Conservation (phyloP, 2,329 filamentous ascomycete genomes). For the Talaromyces verruculosus region DNA sequence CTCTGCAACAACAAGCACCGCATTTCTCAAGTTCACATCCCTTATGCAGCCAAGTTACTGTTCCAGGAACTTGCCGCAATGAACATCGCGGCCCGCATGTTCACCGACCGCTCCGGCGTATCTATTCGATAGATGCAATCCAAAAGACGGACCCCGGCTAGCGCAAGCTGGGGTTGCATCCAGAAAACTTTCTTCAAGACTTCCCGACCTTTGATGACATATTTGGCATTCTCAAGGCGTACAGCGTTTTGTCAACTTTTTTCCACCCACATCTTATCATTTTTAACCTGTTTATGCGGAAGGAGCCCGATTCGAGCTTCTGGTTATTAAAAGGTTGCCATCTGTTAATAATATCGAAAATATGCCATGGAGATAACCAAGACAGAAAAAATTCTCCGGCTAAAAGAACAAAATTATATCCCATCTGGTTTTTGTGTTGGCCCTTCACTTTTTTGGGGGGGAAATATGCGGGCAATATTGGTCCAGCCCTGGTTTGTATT, state of each 20-base stretch:
- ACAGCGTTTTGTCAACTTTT: slow-evolving; percentile 16
- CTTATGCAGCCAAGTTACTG: slow-evolving; percentile 93
- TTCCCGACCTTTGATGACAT: slow-evolving; percentile 17
- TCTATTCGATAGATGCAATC: slow-evolving; percentile 39
- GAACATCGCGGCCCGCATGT: slow-evolving; percentile 98
- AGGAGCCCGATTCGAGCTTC: background rate
- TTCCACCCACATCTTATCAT: slow-evolving; percentile 4
- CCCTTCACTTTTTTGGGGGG: background rate
- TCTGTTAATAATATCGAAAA: slow-evolving; percentile 18
- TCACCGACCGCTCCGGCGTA: slow-evolving; percentile 65
- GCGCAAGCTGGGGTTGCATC: slow-evolving; percentile 5
- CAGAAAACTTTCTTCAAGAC: slow-evolving; percentile 13
- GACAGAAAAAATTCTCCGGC: background rate
- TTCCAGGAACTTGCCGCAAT: slow-evolving; percentile 98
- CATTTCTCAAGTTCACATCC: slow-evolving; percentile 96
- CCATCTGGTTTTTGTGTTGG: background rate
- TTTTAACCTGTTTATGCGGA: slow-evolving; percentile 1
- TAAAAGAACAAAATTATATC: slow-evolving; percentile 11
- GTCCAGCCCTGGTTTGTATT: slow-evolving; percentile 4
- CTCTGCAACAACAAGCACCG: slow-evolving; percentile 99
- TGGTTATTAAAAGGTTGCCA: background rate
- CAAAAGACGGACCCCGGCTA: background rate
- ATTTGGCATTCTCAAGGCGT: slow-evolving; percentile 22
- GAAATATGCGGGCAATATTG: slow-evolving; percentile 12
- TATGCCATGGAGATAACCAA: background rate